phyloP scores from a whole-genome alignment of 179 eudicot genomes.

The Beta lomatogona region DNA sequence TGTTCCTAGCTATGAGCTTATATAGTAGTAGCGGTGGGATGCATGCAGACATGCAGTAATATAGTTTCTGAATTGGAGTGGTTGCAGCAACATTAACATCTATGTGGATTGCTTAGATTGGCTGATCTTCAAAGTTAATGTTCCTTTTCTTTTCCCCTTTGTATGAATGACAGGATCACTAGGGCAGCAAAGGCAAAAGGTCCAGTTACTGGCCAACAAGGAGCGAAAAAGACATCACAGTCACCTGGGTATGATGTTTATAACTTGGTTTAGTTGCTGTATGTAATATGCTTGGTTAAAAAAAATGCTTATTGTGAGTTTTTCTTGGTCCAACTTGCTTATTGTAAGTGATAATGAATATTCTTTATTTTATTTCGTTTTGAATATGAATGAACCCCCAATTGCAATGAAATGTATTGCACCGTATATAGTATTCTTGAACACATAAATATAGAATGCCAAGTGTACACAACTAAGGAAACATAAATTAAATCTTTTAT shows the following conservation, averaged over 20 bases:
- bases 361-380: too few species aligned
- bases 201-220: slow-evolving; percentile 22
- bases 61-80: neutral
- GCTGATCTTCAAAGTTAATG: neutral
- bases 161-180: slow-evolving; percentile 18
- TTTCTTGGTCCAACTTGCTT: too few species aligned
- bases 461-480: too few species aligned
- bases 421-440: too few species aligned
- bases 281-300: neutral
- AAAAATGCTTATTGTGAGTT: neutral
- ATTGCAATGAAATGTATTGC: too few species aligned
- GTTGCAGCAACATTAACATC: neutral
- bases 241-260: slow-evolving; percentile 32
- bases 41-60: neutral
- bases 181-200: slow-evolving; percentile 25
- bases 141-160: neutral
- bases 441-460: too few species aligned
- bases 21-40: neutral
- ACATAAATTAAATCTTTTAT: too few species aligned
- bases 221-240: slow-evolving; percentile 21
- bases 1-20: slow-evolving; percentile 13
- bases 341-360: too few species aligned
- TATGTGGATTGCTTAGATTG: neutral
- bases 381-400: too few species aligned
- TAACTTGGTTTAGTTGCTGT: neutral